A percentile compares a stretch with the other conserved stretches of the same genome.
Evolutionary conservation across 2,329 filamentous ascomycete species (phyloP).

Genomic region (Cyanodermella asteris): DNA sequence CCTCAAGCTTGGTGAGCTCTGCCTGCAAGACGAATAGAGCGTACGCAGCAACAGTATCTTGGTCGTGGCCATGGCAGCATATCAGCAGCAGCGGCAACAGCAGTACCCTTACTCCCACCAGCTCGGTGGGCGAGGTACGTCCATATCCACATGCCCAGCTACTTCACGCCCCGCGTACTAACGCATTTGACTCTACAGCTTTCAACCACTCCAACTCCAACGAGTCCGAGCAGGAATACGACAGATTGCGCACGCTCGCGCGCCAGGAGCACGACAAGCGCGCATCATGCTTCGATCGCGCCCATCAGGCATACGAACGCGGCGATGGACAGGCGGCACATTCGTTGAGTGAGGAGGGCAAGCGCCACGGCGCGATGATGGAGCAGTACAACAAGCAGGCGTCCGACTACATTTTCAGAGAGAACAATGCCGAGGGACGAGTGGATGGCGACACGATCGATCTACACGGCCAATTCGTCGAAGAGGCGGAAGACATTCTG

Average conservation of each 20-base stretch:
- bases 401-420: slow-evolving; percentile 81
- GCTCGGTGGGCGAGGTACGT: too few relatives aligned
- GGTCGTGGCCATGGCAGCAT: too few relatives aligned
- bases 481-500: slow-evolving; percentile 81
- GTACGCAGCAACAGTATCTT: too few relatives aligned
- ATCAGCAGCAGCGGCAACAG: too few relatives aligned
- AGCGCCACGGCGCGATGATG: slow-evolving; percentile 63
- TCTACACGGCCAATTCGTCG: slow-evolving; percentile 81
- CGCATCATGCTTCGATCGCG: slow-evolving; percentile 53
- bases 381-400: slow-evolving; percentile 80
- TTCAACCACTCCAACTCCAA: slow-evolving; percentile 50
- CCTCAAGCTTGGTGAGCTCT: too few relatives aligned
- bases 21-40: too few relatives aligned
- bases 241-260: slow-evolving; percentile 67
- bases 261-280: slow-evolving; percentile 62
- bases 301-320: slow-evolving; percentile 56
- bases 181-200: slow-evolving; percentile 33
- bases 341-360: slow-evolving; percentile 63
- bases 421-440: slow-evolving; percentile 64
- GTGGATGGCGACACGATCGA: slow-evolving; percentile 71
- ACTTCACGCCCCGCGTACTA: too few relatives aligned
- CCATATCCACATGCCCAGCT: too few relatives aligned
- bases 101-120: too few relatives aligned
- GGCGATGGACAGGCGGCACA: slow-evolving; percentile 76
- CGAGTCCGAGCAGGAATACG: slow-evolving; percentile 67